A percentile compares a stretch with the other conserved stretches of the same genome.
phyloP scores from a whole-genome alignment of 805 yeast species.

The Dipodascopsis tothii region DNA sequence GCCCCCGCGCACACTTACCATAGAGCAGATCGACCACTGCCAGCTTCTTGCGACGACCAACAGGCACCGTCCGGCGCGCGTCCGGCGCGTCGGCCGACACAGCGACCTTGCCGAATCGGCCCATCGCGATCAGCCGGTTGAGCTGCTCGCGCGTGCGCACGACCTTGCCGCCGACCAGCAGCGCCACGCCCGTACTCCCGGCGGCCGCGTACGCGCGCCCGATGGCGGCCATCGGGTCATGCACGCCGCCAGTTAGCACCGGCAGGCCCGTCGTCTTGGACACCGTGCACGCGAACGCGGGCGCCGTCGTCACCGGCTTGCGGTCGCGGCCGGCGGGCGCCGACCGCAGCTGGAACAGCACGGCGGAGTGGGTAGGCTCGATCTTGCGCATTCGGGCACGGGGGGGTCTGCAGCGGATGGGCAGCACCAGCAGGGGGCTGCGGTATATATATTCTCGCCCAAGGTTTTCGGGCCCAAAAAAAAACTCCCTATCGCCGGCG shows the following conservation, averaged over 20 bases:
- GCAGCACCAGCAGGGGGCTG: no score
- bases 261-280: slow-evolving; percentile 19
- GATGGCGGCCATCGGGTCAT: slow-evolving; percentile 13
- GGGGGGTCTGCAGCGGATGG: no score
- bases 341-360: slow-evolving; percentile 16
- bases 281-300: slow-evolving; percentile 11
- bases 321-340: slow-evolving; percentile 1
- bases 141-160: slow-evolving; percentile 18
- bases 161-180: slow-evolving; percentile 13
- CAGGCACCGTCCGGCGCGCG: slow-evolving; percentile 1
- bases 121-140: slow-evolving; percentile 17
- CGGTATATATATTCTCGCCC: no score
- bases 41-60: slow-evolving; percentile 2
- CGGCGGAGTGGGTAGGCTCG: slow-evolving; percentile 13
- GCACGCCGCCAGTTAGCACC: slow-evolving; percentile 3
- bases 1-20: slow-evolving; percentile 5
- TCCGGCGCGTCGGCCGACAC: slow-evolving; percentile 1
- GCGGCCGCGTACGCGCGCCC: background rate
- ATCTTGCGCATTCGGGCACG: no score
- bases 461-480: no score
- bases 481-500: no score
- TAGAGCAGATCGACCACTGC: slow-evolving; percentile 16
- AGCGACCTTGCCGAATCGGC: slow-evolving; percentile 14
- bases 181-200: slow-evolving; percentile 5
- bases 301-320: slow-evolving; percentile 8